These are phyloP conservation scores for Colletotrichum orbiculare DNA, from an alignment of 2,329 filamentous ascomycete species.

Conservation along the genomic window DNA sequence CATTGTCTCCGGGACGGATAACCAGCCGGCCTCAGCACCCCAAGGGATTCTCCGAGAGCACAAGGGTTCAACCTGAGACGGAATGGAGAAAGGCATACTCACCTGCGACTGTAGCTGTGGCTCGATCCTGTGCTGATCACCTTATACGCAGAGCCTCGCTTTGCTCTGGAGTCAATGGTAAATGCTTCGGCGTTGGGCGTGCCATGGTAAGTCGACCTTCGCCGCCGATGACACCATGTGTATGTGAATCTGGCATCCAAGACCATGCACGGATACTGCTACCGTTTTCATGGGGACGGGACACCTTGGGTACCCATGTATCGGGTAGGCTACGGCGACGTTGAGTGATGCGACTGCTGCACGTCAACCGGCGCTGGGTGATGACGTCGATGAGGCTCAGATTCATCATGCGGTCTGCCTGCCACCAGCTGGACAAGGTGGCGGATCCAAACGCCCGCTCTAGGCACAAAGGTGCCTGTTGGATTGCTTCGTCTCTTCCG, in stretches of 20 bases:
- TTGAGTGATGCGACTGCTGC: constrained; percentile 12
- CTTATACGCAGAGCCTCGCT: too few species aligned
- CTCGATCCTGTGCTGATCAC: too few species aligned
- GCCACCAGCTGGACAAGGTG: constrained; percentile 6
- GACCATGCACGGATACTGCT: too few species aligned
- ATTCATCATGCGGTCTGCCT: background rate
- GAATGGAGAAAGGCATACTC: too few species aligned
- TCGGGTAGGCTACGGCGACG: background rate
- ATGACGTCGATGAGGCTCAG: constrained; percentile 6
- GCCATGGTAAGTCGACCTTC: constrained; percentile 3
- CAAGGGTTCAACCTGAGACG: too few species aligned
- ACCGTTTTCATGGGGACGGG: too few species aligned
- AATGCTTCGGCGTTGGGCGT: too few species aligned
- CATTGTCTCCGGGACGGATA: constrained; percentile 12
- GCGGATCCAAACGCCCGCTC: background rate
- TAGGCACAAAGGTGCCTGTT: background rate
- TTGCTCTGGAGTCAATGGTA: too few species aligned
- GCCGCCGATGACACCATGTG: background rate
- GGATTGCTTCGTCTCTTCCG: constrained; percentile 1
- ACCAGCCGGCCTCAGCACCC: constrained; percentile 1
- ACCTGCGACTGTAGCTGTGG: too few species aligned
- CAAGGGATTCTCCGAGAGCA: too few species aligned
- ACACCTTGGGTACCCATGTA: too few species aligned
- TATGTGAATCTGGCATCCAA: too few species aligned
- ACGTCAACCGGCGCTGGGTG: constrained; percentile 8